Percentiles rank a stretch among this genome's conserved stretches.
Evolutionary conservation across 108 stramenopile genomes (phyloP).

Genomic region (Pseudonitzschia pungens): DNA sequence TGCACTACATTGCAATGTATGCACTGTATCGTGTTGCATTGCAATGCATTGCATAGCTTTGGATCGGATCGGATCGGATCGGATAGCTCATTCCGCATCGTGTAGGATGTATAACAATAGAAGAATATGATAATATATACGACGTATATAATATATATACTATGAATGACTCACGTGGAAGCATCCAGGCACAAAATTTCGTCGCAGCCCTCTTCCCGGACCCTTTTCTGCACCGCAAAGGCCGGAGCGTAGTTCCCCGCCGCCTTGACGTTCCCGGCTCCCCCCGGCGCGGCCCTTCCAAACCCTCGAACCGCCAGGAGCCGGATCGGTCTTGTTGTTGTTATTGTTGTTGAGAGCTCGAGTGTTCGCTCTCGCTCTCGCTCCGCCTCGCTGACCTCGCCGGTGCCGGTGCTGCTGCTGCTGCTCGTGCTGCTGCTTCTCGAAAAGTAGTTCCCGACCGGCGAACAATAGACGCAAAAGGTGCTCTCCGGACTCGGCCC

Average conservation of each 20-base stretch:
- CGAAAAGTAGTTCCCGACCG: conserved; percentile 69
- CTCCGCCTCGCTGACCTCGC: not conserved
- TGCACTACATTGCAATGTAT: too few species aligned
- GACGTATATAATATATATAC: too few species aligned
- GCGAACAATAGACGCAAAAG: conserved; percentile 43
- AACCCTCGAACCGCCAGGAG: conserved; percentile 52
- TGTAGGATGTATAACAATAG: too few species aligned
- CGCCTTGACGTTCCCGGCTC: conserved; percentile 60
- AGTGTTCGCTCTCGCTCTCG: too few species aligned
- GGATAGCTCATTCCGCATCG: too few species aligned
- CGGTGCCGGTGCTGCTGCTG: not conserved
- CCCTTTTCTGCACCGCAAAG: conserved; percentile 54
- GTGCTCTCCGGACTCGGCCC: conserved; percentile 29
- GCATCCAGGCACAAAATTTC: conserved; percentile 57
- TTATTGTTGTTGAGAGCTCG: too few species aligned
- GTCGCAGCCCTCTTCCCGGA: conserved; percentile 57
- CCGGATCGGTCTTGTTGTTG: conserved; percentile 47
- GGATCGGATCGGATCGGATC: too few species aligned
- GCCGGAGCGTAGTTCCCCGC: conserved; percentile 69
- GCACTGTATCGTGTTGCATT: too few species aligned
- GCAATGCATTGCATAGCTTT: not conserved
- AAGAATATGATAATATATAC: too few species aligned
- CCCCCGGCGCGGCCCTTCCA: conserved; percentile 62
- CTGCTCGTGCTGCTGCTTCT: conserved; percentile 5
- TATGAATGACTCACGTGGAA: conserved; percentile 16